Evolutionary conservation across 768 basidiomycete genomes (phyloP).

Genomic region (Podaxis sp.): DNA sequence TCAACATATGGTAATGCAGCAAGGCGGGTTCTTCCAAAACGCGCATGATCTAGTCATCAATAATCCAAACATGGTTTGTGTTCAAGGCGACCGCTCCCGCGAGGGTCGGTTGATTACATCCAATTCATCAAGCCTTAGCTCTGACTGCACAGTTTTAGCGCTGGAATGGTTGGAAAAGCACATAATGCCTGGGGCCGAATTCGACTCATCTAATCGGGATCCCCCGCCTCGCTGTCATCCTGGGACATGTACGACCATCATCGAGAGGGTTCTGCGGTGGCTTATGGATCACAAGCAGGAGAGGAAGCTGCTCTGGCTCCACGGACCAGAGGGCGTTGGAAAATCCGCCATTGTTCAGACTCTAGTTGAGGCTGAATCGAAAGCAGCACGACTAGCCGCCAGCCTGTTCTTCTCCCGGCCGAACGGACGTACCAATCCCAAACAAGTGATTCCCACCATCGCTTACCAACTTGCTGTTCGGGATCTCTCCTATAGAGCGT

Average conservation of each 20-base stretch:
- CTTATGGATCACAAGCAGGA: not conserved
- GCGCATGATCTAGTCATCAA: not conserved
- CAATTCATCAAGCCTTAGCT: not conserved
- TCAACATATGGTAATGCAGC: too few relatives aligned
- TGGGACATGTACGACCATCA: conserved; percentile 14
- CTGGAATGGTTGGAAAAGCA: not conserved
- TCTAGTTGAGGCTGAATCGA: conserved; percentile 16
- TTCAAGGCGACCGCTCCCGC: not conserved
- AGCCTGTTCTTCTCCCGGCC: conserved; percentile 20
- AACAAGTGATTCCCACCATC: not conserved
- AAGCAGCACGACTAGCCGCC: conserved; percentile 9
- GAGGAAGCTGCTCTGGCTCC: conserved; percentile 16
- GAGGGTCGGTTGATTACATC: not conserved
- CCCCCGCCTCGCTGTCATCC: conserved; percentile 17
- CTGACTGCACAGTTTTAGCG: not conserved
- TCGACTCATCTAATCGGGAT: conserved; percentile 14
- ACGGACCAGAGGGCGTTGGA: conserved; percentile 23
- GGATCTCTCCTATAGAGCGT: not conserved
- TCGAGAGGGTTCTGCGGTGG: conserved; percentile 10
- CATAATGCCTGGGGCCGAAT: conserved; percentile 9
- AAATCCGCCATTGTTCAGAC: conserved; percentile 27
- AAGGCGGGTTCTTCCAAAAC: not conserved
- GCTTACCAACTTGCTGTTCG: not conserved
- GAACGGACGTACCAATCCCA: not conserved
- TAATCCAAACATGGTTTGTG: not conserved